Base-by-base conservation (phyloP, 1,139 yeast species). In the Pichia sp. region DNA sequence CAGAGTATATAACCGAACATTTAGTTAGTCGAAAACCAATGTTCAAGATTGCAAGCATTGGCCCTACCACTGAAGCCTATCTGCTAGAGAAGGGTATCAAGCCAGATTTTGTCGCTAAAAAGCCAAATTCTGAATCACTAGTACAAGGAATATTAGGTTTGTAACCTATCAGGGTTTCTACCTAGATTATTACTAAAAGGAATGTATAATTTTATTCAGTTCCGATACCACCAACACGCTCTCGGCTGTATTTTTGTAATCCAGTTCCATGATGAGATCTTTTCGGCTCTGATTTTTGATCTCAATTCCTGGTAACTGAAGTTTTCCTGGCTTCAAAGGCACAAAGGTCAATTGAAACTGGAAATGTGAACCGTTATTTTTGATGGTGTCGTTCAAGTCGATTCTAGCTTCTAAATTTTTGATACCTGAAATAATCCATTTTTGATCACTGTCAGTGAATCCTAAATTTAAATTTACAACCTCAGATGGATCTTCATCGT, bases 31-130 rank as follows among this genome's bases (percentile, higher is more conserved):
- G 61, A 4, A 55, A 59, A 38, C 55, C 62, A 1, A 58, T 61
- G 0, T 70, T 76, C 51, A 77, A 76, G 54, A 74, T 90, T 19
- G 97, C 95, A 0, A 82, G 92, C 4, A 93, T 93, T 58, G 99
- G 99, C 0, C 98, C 98, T 1, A 92, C 98, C 0, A 93, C 99
- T 0, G 82, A 85, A 59, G 79, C 77, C 42, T 90, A 80, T 64
- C 71, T 93, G 50, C 47, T 68, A 2, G 69, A 73, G 1, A 74
- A 79, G 40, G 83, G 81, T 0, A 69, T 92, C 4, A 61, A 52
- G 0, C 90, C 95, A 1, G 72, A 79, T 47, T 79, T 86, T 0
- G 87, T 87, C 2, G 85, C 97, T 5, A 70, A 72, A 5, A 82
- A 82, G 56, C 98, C 98, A 0, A 85, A 85, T 49, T 90, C 97